Percentiles rank a stretch among this genome's conserved stretches.
Evolutionary conservation across 2,329 filamentous ascomycete species (phyloP).

Genomic region (Plectosphaerella plurivora): DNA sequence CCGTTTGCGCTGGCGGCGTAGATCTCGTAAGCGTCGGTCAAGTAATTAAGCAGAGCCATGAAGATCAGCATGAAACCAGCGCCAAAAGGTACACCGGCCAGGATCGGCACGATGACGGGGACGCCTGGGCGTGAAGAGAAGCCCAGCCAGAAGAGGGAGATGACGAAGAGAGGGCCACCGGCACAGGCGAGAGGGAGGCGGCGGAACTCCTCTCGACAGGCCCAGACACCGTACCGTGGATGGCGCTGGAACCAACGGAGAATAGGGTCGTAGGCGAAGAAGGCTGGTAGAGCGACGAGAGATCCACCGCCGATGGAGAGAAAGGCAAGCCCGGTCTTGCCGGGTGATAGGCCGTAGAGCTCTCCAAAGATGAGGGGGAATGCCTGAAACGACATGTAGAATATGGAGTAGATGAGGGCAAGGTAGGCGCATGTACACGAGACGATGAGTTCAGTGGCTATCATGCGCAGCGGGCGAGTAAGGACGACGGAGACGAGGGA

Average conservation of each 20-base stretch:
- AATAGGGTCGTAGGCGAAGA: conserved; percentile 60
- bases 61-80: conserved; percentile 60
- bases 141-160: conserved; percentile 58
- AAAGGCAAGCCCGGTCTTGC: conserved; percentile 63
- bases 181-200: conserved; percentile 68
- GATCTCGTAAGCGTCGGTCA: conserved; percentile 64
- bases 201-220: conserved; percentile 59
- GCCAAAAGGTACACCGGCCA: conserved; percentile 59
- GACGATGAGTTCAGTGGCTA: conserved; percentile 68
- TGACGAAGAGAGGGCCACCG: conserved; percentile 59
- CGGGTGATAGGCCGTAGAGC: conserved; percentile 59
- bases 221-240: conserved; percentile 43
- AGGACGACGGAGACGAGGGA: conserved; percentile 66
- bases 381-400: conserved; percentile 72
- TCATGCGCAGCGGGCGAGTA: conserved; percentile 68
- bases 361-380: conserved; percentile 66
- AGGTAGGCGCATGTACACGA: conserved; percentile 66
- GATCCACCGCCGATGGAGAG: conserved; percentile 64
- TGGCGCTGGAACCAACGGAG: conserved; percentile 46
- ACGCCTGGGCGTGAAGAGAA: conserved; percentile 47
- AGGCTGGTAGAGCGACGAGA: conserved; percentile 52
- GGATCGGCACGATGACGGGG: conserved; percentile 50
- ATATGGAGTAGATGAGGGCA: conserved; percentile 62
- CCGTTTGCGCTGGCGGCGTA: conserved; percentile 38
- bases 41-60: conserved; percentile 59